A percentile compares a stretch with the other conserved stretches of the same genome.
phyloP scores from a whole-genome alignment of 371 early-diverging fungal species.

The Syncephalastrum monosporum region DNA sequence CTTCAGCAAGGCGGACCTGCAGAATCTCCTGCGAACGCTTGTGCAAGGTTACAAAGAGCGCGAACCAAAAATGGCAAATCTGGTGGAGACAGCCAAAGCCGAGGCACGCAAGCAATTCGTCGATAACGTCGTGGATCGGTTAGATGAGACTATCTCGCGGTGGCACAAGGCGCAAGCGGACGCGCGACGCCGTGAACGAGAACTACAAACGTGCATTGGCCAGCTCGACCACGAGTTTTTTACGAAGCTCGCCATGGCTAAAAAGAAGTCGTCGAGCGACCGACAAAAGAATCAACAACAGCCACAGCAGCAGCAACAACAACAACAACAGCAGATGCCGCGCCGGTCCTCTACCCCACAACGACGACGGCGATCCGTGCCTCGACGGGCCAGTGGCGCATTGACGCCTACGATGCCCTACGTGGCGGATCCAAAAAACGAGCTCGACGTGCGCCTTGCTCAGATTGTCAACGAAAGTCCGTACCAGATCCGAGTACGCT shows the following conservation, averaged over 20 bases:
- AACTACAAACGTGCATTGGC: constrained; percentile 39
- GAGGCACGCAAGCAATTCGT: constrained; percentile 44
- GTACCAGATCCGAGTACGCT: constrained; percentile 38
- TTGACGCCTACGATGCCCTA: constrained; percentile 11
- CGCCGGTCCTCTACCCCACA: too few species aligned
- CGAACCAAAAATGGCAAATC: constrained; percentile 25
- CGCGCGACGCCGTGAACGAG: constrained; percentile 31
- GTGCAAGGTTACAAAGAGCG: constrained; percentile 26
- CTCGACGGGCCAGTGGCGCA: too few species aligned
- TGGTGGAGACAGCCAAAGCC: constrained; percentile 27
- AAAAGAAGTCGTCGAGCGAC: constrained; percentile 13
- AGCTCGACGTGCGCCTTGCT: constrained; percentile 49
- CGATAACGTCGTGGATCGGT: constrained; percentile 45
- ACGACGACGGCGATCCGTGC: too few species aligned
- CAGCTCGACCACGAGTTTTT: constrained; percentile 47
- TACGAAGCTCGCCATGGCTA: constrained; percentile 45
- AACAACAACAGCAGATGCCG: not conserved
- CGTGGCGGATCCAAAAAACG: constrained; percentile 47
- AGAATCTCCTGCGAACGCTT: constrained; percentile 40
- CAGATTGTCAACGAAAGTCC: constrained; percentile 61
- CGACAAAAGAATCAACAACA: constrained; percentile 1
- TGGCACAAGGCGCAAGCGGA: constrained; percentile 38
- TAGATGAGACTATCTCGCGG: constrained; percentile 43
- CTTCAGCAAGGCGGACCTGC: constrained; percentile 49
- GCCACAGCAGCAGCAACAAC: not conserved